Evolutionary conservation across 768 basidiomycete genomes (phyloP), one percentile per base, ranked within the genome.

Genomic region (Amanita exitialis): DNA sequence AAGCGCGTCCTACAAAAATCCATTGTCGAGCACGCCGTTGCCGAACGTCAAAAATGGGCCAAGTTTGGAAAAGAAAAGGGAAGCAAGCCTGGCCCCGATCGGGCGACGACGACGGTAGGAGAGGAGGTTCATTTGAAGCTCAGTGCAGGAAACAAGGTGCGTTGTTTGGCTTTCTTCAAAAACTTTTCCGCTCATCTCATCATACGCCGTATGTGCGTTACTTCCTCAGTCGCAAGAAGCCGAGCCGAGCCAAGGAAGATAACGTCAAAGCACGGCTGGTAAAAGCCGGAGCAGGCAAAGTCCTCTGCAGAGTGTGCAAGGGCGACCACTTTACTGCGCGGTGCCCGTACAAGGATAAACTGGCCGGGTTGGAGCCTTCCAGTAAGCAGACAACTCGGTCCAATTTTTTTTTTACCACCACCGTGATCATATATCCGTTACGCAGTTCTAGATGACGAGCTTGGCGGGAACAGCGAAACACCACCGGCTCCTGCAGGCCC

Each of bases 281-380:
- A 13, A 80, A 80, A 49, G 79, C 82, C 1, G 91, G 90, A 54
- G 82, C 82, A 18, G 91, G 91, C 62, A 92, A 92, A 63, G 89
- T 99, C 56, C 68, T 76, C 39, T 99, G 96, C 76, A 79, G 96
- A 56, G 71, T 96, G 50, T 98, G 96, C 72, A 90, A 95, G 64
- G 96, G 95, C 47, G 88, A 87, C 56, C 96, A 98, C 71, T 98
- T 94, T 68, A 99, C 96, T 12, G 88, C 93, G 56, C 93, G 94
- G 67, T 98, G 96, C 77, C 96, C 96, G 5, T 94, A 93, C 78
- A 96, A 93, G 69, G 93, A 97, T 60, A 86, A 88, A 7, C 78
- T 99, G 12, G 84, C 83, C 8, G 86, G 80, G 3, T 72, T 92
- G 44, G 88, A 82, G 47, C 73, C 72, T 10, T 68, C 70, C 4